Conservation (phyloP, 2,329 filamentous ascomycete species). For the Rosellinia necatrix region DNA sequence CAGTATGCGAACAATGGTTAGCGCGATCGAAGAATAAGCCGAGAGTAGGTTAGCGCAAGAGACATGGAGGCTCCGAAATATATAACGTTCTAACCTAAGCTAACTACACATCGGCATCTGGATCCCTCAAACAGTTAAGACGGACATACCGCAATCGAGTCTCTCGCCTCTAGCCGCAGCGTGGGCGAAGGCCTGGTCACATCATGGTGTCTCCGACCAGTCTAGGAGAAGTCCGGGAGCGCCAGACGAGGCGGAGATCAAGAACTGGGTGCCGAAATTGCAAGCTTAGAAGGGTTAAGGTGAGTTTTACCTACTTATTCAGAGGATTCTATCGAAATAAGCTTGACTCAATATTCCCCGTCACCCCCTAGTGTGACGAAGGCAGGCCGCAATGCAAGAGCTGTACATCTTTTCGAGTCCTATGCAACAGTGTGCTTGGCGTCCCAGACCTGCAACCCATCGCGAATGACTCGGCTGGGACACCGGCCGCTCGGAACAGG, state of each 20-base stretch:
- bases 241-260: slow-evolving; percentile 42
- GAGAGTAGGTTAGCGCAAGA: slow-evolving; percentile 19
- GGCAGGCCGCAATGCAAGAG: slow-evolving; percentile 48
- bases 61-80: background rate
- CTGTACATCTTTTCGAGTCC: slow-evolving; percentile 49
- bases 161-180: background rate
- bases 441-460: slow-evolving; percentile 46
- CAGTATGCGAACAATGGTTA: slow-evolving; percentile 25
- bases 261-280: slow-evolving; percentile 56
- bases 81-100: background rate
- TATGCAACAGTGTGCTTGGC: slow-evolving; percentile 49
- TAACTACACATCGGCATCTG: background rate
- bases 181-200: background rate
- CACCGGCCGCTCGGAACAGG: slow-evolving; percentile 27
- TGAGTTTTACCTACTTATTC: slow-evolving; percentile 26
- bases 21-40: slow-evolving; percentile 6
- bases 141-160: no score
- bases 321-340: background rate
- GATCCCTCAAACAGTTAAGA: background rate
- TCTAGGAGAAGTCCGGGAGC: slow-evolving; percentile 3
- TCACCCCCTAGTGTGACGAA: slow-evolving; percentile 51
- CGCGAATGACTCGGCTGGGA: slow-evolving; percentile 30
- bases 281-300: slow-evolving; percentile 56
- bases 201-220: slow-evolving; percentile 5
- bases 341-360: background rate